Conservation (phyloP, 2,329 filamentous ascomycete species). For the Thermomyces lanuginosus region DNA sequence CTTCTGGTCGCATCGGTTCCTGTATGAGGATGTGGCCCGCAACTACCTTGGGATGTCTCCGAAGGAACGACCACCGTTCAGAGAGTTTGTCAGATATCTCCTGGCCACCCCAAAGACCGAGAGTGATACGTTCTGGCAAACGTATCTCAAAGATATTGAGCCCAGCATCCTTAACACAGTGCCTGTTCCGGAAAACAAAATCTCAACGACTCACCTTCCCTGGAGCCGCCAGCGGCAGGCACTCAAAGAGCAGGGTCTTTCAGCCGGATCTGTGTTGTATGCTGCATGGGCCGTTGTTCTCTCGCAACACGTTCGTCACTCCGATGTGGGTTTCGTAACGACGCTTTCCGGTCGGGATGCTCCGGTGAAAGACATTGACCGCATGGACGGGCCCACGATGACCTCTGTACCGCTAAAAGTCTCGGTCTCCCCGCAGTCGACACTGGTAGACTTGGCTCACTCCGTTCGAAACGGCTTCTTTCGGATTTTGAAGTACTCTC, state of each 20-base stretch:
- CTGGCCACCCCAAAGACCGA: conserved; percentile 4
- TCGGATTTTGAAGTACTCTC: too few species aligned
- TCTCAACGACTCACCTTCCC: too few species aligned
- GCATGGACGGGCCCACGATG: conserved; percentile 19
- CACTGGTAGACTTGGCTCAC: conserved; percentile 28
- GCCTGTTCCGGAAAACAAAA: too few species aligned
- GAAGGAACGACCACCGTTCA: conserved; percentile 4
- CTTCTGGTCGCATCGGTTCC: conserved; percentile 5
- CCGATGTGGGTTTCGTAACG: conserved; percentile 15
- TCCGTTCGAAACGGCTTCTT: too few species aligned
- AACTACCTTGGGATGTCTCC: conserved; percentile 2
- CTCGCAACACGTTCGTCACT: conserved; percentile 6
- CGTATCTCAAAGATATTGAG: too few species aligned
- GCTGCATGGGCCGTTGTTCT: conserved; percentile 14
- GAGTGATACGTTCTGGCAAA: conserved; percentile 7
- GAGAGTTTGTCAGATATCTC: conserved; percentile 9
- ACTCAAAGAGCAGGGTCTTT: conserved; percentile 4
- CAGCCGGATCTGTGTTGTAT: conserved; percentile 18
- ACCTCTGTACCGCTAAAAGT: conserved; percentile 4
- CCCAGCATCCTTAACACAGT: too few species aligned
- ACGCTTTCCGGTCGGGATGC: conserved; percentile 17
- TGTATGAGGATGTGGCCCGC: conserved; percentile 5
- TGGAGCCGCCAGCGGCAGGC: neutral
- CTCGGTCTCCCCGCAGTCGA: neutral
- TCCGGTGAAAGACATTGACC: conserved; percentile 20